These are phyloP conservation scores for Apiotrichum veenhuisii DNA, from an alignment of 1,284 basidiomycete genomes.

Conservation along the genomic window DNA sequence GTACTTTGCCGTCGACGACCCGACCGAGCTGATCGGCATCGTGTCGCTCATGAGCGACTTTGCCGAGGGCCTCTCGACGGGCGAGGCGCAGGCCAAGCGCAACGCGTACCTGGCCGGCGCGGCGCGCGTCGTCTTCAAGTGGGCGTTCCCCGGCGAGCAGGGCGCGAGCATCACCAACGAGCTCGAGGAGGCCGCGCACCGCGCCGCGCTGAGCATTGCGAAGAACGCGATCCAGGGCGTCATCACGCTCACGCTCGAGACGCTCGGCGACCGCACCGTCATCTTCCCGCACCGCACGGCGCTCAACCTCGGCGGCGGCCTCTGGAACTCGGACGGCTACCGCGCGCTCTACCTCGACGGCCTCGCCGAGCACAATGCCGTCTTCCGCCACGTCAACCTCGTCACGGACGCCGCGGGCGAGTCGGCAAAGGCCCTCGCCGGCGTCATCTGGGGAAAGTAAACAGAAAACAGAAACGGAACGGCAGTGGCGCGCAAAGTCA, in stretches of 20 bases:
- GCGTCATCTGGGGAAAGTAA: constrained; percentile 22
- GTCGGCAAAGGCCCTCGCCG: constrained; percentile 35
- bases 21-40: constrained; percentile 37
- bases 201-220: constrained; percentile 29
- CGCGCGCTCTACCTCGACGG: constrained; percentile 30
- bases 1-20: constrained; percentile 36
- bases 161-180: constrained; percentile 8
- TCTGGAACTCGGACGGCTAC: constrained; percentile 39
- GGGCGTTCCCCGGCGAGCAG: constrained; percentile 36
- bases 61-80: constrained; percentile 23
- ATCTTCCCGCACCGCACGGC: constrained; percentile 30
- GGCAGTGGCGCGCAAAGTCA: no score
- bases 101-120: constrained; percentile 42
- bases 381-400: constrained; percentile 29
- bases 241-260: constrained; percentile 29
- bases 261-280: constrained; percentile 34
- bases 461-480: no score
- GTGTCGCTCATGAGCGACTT: constrained; percentile 29
- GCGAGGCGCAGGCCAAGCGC: constrained; percentile 34
- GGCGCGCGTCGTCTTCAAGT: constrained; percentile 34
- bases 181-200: constrained; percentile 13
- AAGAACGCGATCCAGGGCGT: constrained; percentile 23
- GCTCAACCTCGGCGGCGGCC: constrained; percentile 38
- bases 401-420: constrained; percentile 40
- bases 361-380: constrained; percentile 24